Conservation (phyloP, 345 rosid genomes). For the Kernera saxatilis region DNA sequence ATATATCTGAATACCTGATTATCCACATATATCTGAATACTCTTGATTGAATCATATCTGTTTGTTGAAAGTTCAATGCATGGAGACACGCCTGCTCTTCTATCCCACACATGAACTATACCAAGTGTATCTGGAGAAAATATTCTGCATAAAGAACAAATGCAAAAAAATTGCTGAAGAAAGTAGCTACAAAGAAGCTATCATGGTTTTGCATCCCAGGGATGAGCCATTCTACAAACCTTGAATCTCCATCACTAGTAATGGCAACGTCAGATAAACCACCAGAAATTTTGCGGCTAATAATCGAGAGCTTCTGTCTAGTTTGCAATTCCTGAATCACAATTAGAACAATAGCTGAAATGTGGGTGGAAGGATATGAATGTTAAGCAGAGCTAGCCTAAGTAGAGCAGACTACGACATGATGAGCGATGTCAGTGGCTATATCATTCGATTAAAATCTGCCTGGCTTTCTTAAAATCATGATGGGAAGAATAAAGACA, state of each 20-base stretch:
- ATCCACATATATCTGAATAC: conserved; percentile 55
- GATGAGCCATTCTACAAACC: conserved; percentile 37
- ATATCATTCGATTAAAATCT: not conserved
- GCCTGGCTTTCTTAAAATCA: not conserved
- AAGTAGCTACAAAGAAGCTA: conserved; percentile 6
- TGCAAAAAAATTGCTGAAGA: conserved; percentile 3
- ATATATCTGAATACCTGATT: no score
- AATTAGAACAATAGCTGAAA: conserved; percentile 3
- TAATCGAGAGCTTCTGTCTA: conserved; percentile 40
- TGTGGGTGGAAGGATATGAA: not conserved
- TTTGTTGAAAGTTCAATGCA: conserved; percentile 55
- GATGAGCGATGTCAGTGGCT: not conserved
- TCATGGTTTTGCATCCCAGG: conserved; percentile 6
- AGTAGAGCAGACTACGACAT: conserved; percentile 4
- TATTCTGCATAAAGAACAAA: conserved; percentile 42
- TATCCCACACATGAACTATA: conserved; percentile 73
- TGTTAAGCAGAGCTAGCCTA: not conserved
- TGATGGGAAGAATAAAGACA: not conserved
- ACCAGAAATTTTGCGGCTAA: conserved; percentile 43
- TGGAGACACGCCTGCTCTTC: conserved; percentile 59
- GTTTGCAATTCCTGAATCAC: conserved; percentile 59
- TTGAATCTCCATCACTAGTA: conserved; percentile 45
- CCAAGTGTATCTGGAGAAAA: conserved; percentile 74
- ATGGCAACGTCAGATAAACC: conserved; percentile 78
- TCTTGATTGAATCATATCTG: conserved; percentile 44